Evolutionary conservation across 1,284 basidiomycete genomes (phyloP).

Genomic region (Cutaneotrichosporon cyanovorans): DNA sequence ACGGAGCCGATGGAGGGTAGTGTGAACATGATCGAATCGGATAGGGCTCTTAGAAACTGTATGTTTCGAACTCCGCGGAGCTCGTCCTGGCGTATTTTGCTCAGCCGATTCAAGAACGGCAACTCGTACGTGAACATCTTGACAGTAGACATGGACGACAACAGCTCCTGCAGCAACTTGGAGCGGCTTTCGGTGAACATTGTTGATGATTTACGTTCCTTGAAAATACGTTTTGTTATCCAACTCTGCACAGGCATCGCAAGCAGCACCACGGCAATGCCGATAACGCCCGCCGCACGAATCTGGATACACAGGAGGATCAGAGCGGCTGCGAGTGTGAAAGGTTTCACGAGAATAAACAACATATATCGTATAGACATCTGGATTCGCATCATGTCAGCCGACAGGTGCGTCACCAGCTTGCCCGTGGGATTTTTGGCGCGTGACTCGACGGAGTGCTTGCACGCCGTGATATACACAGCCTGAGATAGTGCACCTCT

Average conservation of each 20-base stretch:
- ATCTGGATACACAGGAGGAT: constrained; percentile 47
- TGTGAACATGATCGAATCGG: constrained; percentile 2
- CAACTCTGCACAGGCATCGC: constrained; percentile 59
- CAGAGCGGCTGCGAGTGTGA: constrained; percentile 34
- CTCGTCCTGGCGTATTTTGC: constrained; percentile 60
- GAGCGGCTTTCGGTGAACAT: constrained; percentile 68
- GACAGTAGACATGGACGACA: constrained; percentile 61
- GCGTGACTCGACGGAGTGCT: constrained; percentile 64
- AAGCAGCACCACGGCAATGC: constrained; percentile 60
- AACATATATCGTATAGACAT: background rate
- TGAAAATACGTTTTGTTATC: constrained; percentile 51
- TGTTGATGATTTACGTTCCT: constrained; percentile 53
- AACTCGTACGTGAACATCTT: constrained; percentile 63
- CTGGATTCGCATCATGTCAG: constrained; percentile 44
- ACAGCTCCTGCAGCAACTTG: constrained; percentile 65
- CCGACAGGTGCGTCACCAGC: constrained; percentile 63
- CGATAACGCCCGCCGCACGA: constrained; percentile 62
- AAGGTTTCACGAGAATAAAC: background rate
- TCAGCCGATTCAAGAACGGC: constrained; percentile 55
- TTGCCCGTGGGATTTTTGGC: constrained; percentile 64
- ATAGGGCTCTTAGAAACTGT: background rate
- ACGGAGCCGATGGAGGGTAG: constrained; percentile 39
- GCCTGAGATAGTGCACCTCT: constrained; percentile 65
- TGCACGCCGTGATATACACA: constrained; percentile 68
- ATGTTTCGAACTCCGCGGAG: constrained; percentile 1